phyloP scores from a whole-genome alignment of 1,284 basidiomycete genomes.

The Ganoderma leucocontextum region DNA sequence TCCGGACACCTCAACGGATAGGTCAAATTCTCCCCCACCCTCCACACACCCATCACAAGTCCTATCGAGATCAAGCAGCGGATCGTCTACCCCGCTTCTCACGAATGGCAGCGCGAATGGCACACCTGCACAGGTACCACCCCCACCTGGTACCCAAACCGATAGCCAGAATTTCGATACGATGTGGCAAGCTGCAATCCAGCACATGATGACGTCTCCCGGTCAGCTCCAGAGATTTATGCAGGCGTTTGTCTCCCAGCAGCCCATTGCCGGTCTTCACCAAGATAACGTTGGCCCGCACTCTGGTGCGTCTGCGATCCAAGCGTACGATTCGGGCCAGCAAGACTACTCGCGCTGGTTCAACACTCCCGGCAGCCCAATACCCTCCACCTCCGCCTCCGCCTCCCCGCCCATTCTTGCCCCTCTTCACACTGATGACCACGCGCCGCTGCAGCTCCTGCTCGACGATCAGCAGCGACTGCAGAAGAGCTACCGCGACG shows the following conservation, averaged over 20 bases:
- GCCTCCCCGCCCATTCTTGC: constrained; percentile 31
- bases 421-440: constrained; percentile 34
- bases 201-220: constrained; percentile 67
- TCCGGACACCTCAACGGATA: constrained; percentile 18
- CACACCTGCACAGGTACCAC: constrained; percentile 2
- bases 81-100: constrained; percentile 24
- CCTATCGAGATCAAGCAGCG: constrained; percentile 30
- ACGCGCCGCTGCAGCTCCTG: constrained; percentile 47
- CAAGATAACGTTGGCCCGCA: constrained; percentile 10
- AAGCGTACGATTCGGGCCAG: constrained; percentile 41
- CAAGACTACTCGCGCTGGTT: constrained; percentile 33
- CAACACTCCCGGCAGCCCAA: constrained; percentile 34
- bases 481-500: constrained; percentile 66
- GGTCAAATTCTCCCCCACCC: constrained; percentile 22
- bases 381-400: constrained; percentile 27
- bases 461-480: constrained; percentile 50
- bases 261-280: constrained; percentile 33
- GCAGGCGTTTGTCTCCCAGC: constrained; percentile 57
- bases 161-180: constrained; percentile 48
- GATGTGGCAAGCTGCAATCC: constrained; percentile 68
- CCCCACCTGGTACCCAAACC: constrained; percentile 34
- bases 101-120: constrained; percentile 14
- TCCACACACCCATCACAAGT: constrained; percentile 27
- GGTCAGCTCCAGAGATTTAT: constrained; percentile 77
- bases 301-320: constrained; percentile 34